Evolutionary conservation across 306 rosid species (phyloP).

Genomic region (Castanospermum australe): DNA sequence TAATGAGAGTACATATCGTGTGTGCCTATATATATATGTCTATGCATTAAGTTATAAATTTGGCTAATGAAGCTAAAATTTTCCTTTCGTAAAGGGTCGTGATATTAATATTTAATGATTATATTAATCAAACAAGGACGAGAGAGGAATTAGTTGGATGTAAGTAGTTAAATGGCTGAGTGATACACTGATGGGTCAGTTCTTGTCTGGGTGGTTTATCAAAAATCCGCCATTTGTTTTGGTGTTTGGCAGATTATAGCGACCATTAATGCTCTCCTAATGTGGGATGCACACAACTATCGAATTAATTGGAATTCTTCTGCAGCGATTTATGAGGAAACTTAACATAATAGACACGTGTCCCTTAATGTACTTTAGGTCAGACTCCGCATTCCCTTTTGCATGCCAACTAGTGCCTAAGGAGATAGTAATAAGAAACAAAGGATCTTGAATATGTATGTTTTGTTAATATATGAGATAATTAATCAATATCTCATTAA

Average conservation of each 20-base stretch:
- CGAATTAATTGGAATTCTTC: not conserved
- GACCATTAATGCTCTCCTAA: not conserved
- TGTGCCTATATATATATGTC: not conserved
- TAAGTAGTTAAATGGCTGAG: not conserved
- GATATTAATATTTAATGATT: not conserved
- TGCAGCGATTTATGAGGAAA: not conserved
- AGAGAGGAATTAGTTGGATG: not conserved
- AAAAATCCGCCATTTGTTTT: slow-evolving; percentile 26
- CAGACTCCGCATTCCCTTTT: not conserved
- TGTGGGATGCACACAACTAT: not conserved
- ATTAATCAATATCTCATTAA: too few species aligned
- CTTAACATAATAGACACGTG: slow-evolving; percentile 5
- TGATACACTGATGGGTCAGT: not conserved
- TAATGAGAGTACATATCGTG: not conserved
- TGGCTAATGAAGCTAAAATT: not conserved
- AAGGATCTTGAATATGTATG: too few species aligned
- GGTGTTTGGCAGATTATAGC: not conserved
- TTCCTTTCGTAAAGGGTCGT: not conserved
- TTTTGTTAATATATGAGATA: not conserved
- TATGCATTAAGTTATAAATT: not conserved
- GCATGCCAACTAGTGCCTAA: not conserved
- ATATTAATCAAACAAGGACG: not conserved
- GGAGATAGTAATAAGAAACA: too few species aligned
- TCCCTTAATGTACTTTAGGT: not conserved
- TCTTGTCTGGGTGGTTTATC: slow-evolving; percentile 19